A percentile compares a stretch with the other conserved stretches of the same genome.
Evolutionary conservation across 345 rosid species (phyloP).

Genomic region (Hibiscus tridactylites): DNA sequence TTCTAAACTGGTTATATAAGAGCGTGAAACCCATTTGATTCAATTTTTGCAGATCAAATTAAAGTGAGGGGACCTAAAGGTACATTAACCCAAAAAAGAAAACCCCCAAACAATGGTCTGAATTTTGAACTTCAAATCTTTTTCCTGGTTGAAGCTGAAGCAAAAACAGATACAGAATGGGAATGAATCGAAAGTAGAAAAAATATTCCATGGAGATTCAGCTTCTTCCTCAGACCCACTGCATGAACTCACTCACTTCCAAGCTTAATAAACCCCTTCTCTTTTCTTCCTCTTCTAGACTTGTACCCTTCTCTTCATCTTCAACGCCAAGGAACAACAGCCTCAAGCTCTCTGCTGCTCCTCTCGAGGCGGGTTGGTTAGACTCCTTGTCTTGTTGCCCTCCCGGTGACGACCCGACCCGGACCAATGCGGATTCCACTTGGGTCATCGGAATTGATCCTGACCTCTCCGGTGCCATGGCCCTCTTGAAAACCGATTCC

Average conservation of each 20-base stretch:
- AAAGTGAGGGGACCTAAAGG: too few species aligned
- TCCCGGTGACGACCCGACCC: slow-evolving; percentile 12
- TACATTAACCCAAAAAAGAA: too few species aligned
- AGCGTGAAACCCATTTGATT: too few species aligned
- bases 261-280: slow-evolving; percentile 28
- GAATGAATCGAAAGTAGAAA: background rate
- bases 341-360: slow-evolving; percentile 21
- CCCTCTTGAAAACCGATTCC: slow-evolving; percentile 46
- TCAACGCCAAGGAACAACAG: slow-evolving; percentile 7
- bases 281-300: background rate
- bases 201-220: slow-evolving; percentile 9
- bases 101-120: background rate
- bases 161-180: background rate
- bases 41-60: too few species aligned
- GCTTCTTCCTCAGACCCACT: slow-evolving; percentile 9
- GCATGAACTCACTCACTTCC: slow-evolving; percentile 23
- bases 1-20: too few species aligned
- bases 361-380: slow-evolving; percentile 53
- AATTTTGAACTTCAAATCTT: background rate
- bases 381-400: slow-evolving; percentile 49
- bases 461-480: slow-evolving; percentile 73
- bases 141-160: background rate
- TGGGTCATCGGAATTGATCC: slow-evolving; percentile 82
- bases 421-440: slow-evolving; percentile 21
- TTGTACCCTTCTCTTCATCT: slow-evolving; percentile 1